phyloP scores from a whole-genome alignment of 345 rosid genomes.

The Salix exigua region DNA sequence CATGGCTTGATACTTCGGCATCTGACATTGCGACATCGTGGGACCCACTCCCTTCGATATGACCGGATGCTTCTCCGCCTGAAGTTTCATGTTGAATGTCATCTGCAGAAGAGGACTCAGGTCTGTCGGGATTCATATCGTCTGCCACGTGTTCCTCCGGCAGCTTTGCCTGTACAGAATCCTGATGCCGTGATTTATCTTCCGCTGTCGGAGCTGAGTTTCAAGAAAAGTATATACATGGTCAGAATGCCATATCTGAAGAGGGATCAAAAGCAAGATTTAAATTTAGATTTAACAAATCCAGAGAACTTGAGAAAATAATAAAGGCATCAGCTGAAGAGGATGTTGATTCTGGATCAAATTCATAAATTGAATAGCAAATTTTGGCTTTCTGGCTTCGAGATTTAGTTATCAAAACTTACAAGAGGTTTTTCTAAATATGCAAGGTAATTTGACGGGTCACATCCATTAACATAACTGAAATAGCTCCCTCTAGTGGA shows the following conservation, averaged over 20 bases:
- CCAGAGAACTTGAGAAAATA: background rate
- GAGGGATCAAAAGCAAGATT: background rate
- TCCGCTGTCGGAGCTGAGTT: conserved; percentile 40
- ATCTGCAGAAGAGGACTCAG: conserved; percentile 32
- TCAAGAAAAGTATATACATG: background rate
- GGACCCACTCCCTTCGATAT: conserved; percentile 16
- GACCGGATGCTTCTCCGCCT: conserved; percentile 19
- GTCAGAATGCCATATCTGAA: background rate
- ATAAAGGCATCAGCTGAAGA: background rate
- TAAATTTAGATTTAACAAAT: background rate
- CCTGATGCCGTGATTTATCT: conserved; percentile 46
- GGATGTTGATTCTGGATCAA: background rate
- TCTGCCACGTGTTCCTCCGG: conserved; percentile 35
- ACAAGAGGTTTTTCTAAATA: background rate
- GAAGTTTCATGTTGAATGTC: conserved; percentile 21
- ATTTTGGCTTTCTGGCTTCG: background rate
- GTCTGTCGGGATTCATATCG: conserved; percentile 33
- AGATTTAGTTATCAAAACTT: background rate
- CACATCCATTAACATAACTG: background rate
- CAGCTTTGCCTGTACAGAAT: conserved; percentile 37
- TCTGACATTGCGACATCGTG: conserved; percentile 38
- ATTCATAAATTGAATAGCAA: background rate
- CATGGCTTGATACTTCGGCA: conserved; percentile 38
- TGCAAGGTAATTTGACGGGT: background rate
- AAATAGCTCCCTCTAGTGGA: background rate